Conservation (phyloP, 805 yeast species). For the Kodamaea kaohsiungensis region DNA sequence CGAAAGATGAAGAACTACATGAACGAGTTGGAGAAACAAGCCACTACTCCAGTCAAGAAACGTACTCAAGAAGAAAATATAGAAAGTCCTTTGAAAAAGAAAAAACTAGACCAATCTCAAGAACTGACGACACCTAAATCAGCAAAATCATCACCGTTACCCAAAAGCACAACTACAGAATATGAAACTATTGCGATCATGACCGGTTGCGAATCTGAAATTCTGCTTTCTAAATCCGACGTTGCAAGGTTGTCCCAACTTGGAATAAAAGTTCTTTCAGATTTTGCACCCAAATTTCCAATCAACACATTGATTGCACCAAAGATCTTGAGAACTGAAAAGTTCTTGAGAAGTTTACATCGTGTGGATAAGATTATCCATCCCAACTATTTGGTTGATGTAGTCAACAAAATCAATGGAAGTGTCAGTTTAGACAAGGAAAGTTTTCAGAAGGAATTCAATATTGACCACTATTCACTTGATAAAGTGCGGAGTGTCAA, state of each 20-base stretch:
- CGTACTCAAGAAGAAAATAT: not conserved
- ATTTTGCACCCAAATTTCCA: conserved; percentile 39
- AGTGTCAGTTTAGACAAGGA: conserved; percentile 5
- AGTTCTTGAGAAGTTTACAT: conserved; percentile 73
- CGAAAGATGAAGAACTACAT: conserved; percentile 38
- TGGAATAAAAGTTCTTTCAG: conserved; percentile 58
- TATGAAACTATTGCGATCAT: conserved; percentile 50
- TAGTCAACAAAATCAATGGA: conserved; percentile 26
- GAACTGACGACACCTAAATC: conserved; percentile 13
- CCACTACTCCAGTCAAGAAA: conserved; percentile 8
- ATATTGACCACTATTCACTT: conserved; percentile 32
- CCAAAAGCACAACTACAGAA: conserved; percentile 14
- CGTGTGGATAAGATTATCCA: conserved; percentile 53
- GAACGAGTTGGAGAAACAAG: conserved; percentile 31
- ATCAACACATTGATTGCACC: conserved; percentile 71
- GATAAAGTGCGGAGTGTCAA: conserved; percentile 32
- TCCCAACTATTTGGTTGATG: conserved; percentile 53
- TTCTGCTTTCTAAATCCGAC: conserved; percentile 44
- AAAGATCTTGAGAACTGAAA: conserved; percentile 79
- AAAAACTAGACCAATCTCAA: conserved; percentile 10
- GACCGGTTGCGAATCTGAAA: conserved; percentile 63
- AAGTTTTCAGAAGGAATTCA: conserved; percentile 20
- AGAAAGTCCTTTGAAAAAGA: conserved; percentile 14
- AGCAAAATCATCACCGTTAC: conserved; percentile 6
- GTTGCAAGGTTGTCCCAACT: conserved; percentile 41